Conservation (phyloP, 805 yeast genomes). For the Wickerhamiella slavikovae region DNA sequence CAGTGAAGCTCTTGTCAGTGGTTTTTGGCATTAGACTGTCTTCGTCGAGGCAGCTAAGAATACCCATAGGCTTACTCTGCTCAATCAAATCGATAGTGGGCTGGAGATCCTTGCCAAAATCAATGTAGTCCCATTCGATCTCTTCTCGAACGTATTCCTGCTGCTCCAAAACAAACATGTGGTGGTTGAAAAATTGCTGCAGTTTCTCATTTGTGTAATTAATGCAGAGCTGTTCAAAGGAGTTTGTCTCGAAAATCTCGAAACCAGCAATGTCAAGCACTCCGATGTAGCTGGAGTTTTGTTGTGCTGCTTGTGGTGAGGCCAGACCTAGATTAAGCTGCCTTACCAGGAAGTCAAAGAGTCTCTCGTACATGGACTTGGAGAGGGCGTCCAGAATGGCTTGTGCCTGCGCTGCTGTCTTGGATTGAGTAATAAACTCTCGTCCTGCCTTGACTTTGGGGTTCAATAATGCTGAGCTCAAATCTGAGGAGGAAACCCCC, state of each 20-base stretch:
- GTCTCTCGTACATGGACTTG: constrained; percentile 64
- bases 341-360: constrained; percentile 59
- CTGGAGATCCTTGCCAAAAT: constrained; percentile 85
- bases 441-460: constrained; percentile 85
- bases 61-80: constrained; percentile 49
- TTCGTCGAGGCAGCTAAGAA: constrained; percentile 74
- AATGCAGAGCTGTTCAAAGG: constrained; percentile 92
- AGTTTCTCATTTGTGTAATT: constrained; percentile 90
- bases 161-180: constrained; percentile 90
- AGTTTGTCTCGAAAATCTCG: constrained; percentile 87
- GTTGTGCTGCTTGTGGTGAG: constrained; percentile 18
- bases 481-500: constrained; percentile 36
- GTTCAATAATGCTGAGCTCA: constrained; percentile 38
- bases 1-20: constrained; percentile 61
- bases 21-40: constrained; percentile 91
- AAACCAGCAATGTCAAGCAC: constrained; percentile 95
- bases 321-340: constrained; percentile 53
- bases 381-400: constrained; percentile 72
- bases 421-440: constrained; percentile 64
- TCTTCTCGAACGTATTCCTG: constrained; percentile 89
- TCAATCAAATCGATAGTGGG: constrained; percentile 89
- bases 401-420: constrained; percentile 60
- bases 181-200: constrained; percentile 92
- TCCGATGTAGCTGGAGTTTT: constrained; percentile 38
- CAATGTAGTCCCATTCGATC: constrained; percentile 84